phyloP scores from a whole-genome alignment of 257 asterid genomes.

The Solanum pennellii region DNA sequence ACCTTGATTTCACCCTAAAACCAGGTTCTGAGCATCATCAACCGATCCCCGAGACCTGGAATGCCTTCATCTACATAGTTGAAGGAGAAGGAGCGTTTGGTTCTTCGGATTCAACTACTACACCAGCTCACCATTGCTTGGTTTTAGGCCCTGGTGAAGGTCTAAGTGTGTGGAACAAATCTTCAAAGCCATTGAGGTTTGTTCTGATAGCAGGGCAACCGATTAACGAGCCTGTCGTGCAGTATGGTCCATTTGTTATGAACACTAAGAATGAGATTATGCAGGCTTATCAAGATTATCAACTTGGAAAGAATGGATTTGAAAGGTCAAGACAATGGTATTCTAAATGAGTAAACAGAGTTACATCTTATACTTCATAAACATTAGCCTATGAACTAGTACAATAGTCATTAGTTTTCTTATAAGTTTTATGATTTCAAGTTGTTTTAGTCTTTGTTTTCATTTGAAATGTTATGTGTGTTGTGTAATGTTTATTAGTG shows the following conservation, averaged over 20 bases:
- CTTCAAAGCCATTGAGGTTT: slow-evolving; percentile 42
- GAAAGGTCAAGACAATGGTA: slow-evolving; percentile 72
- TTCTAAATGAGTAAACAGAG: slow-evolving; percentile 12
- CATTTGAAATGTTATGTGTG: neutral
- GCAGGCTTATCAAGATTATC: slow-evolving; percentile 68
- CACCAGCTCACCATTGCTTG: slow-evolving; percentile 52
- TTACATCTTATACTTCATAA: neutral
- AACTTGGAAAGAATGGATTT: slow-evolving; percentile 63
- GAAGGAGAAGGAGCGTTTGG: slow-evolving; percentile 82
- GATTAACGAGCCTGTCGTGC: slow-evolving; percentile 66
- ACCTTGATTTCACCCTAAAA: slow-evolving; percentile 59
- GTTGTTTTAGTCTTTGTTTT: neutral
- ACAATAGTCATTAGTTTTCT: neutral
- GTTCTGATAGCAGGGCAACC: slow-evolving; percentile 74
- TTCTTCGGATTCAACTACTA: slow-evolving; percentile 19
- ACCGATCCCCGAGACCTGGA: slow-evolving; percentile 66
- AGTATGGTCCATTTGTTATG: slow-evolving; percentile 96
- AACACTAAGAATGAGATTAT: slow-evolving; percentile 76
- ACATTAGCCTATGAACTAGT: neutral
- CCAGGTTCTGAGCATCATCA: slow-evolving; percentile 56
- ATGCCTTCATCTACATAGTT: slow-evolving; percentile 53
- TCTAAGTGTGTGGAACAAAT: slow-evolving; percentile 72
- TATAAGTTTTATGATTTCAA: neutral
- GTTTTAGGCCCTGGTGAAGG: slow-evolving; percentile 89
- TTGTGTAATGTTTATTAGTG: neutral